Conservation (phyloP, 495 filamentous ascomycete genomes). For the Penicillium verhagenii region DNA sequence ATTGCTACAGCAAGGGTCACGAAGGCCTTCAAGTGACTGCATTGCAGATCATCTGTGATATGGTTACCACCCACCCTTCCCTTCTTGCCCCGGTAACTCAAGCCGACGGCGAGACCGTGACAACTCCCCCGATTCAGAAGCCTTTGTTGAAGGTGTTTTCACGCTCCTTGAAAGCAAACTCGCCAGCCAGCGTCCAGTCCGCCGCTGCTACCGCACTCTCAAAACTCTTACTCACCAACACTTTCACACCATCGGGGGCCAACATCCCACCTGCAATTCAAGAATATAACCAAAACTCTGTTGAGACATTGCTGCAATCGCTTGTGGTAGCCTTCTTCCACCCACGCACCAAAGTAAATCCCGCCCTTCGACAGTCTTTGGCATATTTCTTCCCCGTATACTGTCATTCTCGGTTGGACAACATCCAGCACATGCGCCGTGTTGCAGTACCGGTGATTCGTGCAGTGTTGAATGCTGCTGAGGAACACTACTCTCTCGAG, state of each 20-base stretch:
- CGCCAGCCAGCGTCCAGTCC: constrained; percentile 71
- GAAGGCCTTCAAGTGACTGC: constrained; percentile 84
- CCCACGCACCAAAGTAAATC: constrained; percentile 77
- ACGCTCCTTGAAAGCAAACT: constrained; percentile 68
- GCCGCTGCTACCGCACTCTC: constrained; percentile 78
- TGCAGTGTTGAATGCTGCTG: constrained; percentile 51
- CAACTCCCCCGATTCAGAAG: constrained; percentile 48
- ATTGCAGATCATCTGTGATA: constrained; percentile 90
- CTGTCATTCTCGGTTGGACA: constrained; percentile 76
- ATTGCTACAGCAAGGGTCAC: constrained; percentile 93
- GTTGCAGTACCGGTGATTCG: constrained; percentile 70
- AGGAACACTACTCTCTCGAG: constrained; percentile 51
- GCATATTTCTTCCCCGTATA: constrained; percentile 97
- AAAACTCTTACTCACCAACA: constrained; percentile 76
- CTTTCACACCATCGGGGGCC: constrained; percentile 42
- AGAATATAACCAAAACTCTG: constrained; percentile 41
- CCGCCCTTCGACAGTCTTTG: constrained; percentile 82
- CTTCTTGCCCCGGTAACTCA: constrained; percentile 56
- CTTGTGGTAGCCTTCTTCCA: constrained; percentile 88
- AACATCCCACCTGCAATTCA: constrained; percentile 47
- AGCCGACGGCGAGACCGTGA: constrained; percentile 40
- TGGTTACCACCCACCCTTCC: constrained; percentile 81
- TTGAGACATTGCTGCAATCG: constrained; percentile 72
- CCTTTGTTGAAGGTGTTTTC: constrained; percentile 74
- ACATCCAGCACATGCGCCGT: constrained; percentile 73